Percentiles rank a stretch among this genome's conserved stretches.
These are phyloP conservation scores for Ceratocystis cacaofunesta DNA, from an alignment of 2,329 filamentous ascomycete genomes.

Conservation along the genomic window DNA sequence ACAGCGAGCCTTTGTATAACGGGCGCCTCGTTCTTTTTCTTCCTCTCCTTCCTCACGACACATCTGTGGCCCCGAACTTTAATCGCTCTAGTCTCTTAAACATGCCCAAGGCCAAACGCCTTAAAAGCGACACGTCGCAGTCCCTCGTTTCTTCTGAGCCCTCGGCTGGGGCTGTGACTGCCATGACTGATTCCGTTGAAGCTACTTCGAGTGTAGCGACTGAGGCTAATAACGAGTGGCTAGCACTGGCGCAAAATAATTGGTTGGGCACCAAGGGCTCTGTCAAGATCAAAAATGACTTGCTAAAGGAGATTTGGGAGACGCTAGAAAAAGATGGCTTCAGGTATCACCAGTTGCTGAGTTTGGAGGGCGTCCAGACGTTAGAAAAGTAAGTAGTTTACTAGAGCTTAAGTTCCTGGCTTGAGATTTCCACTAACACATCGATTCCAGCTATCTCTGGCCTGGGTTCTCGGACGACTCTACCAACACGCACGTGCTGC, in stretches of 20 bases:
- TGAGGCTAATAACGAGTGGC: conserved; percentile 56
- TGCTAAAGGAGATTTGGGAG: conserved; percentile 86
- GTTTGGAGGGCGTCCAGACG: conserved; percentile 79
- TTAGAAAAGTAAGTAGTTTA: conserved; percentile 55
- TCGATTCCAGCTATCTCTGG: conserved; percentile 71
- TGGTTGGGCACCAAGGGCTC: conserved; percentile 63
- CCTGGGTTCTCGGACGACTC: conserved; percentile 78
- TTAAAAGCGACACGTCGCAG: conserved; percentile 32
- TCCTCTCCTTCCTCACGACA: neutral
- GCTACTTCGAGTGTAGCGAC: conserved; percentile 50
- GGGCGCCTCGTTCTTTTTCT: neutral
- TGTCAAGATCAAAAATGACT: conserved; percentile 64
- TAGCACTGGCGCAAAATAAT: conserved; percentile 64
- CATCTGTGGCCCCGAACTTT: neutral
- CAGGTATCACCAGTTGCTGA: conserved; percentile 57
- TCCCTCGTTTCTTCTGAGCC: conserved; percentile 4
- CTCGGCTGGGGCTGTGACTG: conserved; percentile 21
- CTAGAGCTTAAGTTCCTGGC: neutral
- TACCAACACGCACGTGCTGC: conserved; percentile 79
- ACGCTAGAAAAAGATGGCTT: conserved; percentile 70
- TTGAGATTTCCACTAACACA: conserved; percentile 19
- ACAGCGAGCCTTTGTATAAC: neutral
- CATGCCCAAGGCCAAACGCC: conserved; percentile 47
- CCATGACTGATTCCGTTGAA: conserved; percentile 23
- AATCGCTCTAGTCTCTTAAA: neutral